Conservation (phyloP, 257 asterid genomes). For the Orobanche coerulescens region DNA sequence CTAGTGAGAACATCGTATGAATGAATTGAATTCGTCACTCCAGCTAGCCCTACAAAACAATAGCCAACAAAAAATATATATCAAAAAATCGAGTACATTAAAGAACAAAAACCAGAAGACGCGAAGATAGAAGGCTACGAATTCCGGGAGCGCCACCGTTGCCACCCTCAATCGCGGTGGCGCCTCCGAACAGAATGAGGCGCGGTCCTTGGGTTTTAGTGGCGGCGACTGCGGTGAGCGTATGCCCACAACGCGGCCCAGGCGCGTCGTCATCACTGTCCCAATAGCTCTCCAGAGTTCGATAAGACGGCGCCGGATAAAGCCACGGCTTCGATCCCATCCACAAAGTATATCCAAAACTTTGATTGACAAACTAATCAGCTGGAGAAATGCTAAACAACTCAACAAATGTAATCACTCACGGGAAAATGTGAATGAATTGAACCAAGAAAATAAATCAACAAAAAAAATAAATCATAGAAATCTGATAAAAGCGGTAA, state of each 20-base stretch:
- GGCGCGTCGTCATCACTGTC: slow-evolving; percentile 91
- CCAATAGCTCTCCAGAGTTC: slow-evolving; percentile 66
- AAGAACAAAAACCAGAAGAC: background rate
- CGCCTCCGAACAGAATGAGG: slow-evolving; percentile 91
- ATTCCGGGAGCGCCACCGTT: slow-evolving; percentile 84
- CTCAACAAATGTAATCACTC: background rate
- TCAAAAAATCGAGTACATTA: background rate
- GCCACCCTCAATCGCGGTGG: slow-evolving; percentile 93
- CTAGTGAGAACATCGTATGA: slow-evolving; percentile 89
- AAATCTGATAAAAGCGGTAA: slow-evolving; percentile 11
- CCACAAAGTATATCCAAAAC: slow-evolving; percentile 1
- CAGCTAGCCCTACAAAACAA: slow-evolving; percentile 70
- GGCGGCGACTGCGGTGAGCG: slow-evolving; percentile 91
- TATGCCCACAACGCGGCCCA: slow-evolving; percentile 94
- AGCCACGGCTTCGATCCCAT: slow-evolving; percentile 71
- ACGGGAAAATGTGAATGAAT: slow-evolving; percentile 5
- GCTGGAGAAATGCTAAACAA: background rate
- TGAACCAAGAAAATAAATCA: background rate
- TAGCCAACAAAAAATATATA: background rate
- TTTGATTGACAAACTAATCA: slow-evolving; percentile 9
- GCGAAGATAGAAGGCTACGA: slow-evolving; percentile 32
- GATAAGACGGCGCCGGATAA: slow-evolving; percentile 57
- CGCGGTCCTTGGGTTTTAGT: slow-evolving; percentile 87
- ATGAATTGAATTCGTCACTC: slow-evolving; percentile 83
- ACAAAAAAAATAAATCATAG: slow-evolving; percentile 20